Percentiles rank a stretch among this genome's conserved stretches.
Conservation (phyloP, 441 rosid species). For the Euphorbia schlechtendalii region DNA sequence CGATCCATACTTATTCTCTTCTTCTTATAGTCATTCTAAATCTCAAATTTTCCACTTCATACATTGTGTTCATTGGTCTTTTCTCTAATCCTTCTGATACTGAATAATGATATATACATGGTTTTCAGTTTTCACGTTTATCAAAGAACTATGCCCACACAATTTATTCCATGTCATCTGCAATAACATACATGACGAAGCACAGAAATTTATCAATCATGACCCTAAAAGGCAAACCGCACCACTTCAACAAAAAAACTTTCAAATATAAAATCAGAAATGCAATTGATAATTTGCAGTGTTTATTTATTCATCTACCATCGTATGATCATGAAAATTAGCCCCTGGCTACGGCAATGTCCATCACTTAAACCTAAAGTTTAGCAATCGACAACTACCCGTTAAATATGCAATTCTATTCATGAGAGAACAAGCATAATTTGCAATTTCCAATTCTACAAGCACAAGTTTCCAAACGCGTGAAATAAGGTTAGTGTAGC, state of each 20-base stretch:
- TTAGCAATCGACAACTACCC: background rate
- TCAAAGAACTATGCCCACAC: background rate
- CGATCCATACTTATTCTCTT: background rate
- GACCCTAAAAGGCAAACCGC: no score
- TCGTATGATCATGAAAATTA: background rate
- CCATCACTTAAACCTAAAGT: conserved; percentile 3
- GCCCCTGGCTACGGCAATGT: background rate
- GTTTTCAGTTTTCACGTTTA: background rate
- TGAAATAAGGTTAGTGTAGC: background rate
- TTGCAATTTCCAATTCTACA: background rate
- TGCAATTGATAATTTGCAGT: background rate
- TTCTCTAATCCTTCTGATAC: background rate
- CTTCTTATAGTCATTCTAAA: background rate
- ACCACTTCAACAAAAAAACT: no score
- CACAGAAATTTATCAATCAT: background rate
- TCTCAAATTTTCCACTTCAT: background rate
- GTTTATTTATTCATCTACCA: background rate
- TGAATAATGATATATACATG: background rate
- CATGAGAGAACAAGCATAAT: background rate
- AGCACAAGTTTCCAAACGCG: background rate
- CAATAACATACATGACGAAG: background rate
- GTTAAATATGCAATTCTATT: conserved; percentile 5
- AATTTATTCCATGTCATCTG: background rate
- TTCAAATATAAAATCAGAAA: no score
- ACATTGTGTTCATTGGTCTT: no score